Base-by-base conservation (phyloP, 805 yeast species). In the Kazachstania kunashirensis region DNA sequence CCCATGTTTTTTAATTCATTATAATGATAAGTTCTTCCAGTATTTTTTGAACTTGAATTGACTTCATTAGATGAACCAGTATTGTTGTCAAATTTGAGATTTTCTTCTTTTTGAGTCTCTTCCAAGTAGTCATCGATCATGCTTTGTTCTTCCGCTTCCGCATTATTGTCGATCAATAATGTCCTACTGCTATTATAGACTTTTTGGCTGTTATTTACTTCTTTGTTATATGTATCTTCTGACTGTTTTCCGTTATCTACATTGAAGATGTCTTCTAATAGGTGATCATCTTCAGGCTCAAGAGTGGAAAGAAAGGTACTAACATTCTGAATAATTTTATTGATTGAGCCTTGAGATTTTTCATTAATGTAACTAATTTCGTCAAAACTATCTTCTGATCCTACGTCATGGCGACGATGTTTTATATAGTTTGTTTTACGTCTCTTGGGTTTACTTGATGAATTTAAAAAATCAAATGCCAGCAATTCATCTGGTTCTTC, bases 1-100 rank as follows among this genome's bases (percentile, higher is more conserved):
- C 73, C 73, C 38, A 54, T 48, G 23, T 49, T 50, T 36, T 44
- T 52, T 33, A 57, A 37, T 35, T 55, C 59, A 32, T 51, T 51
- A 31, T 45, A 50, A 35, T 53, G 53, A 24, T 43, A 45, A 0
- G 43, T 38, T n/a, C n/a, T n/a, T 9, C 14, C 38, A 21, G 10
- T 11, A 6, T 16, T 17, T 6, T 31, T 18, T 17, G 46, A 43
- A n/a, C 17, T 24, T 6, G 21, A 29, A 14, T 24, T 12, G 6
- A 6, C n/a, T 11, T 17, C 12, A 14, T 14, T 16, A 12, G 15
- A 12, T 6, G 25, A 24, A 10, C 13, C 18, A 19, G 28, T 40
- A 29, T 15, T 23, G n/a, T 21, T 21, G 17, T n/a, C 15, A 17
- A 8, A 12, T 8, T 23, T 26, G 13, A 9, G 20, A 6, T 27